Base-by-base conservation (phyloP, 352 stramenopile genomes). In the Thalassiosira livingstoniorum region DNA sequence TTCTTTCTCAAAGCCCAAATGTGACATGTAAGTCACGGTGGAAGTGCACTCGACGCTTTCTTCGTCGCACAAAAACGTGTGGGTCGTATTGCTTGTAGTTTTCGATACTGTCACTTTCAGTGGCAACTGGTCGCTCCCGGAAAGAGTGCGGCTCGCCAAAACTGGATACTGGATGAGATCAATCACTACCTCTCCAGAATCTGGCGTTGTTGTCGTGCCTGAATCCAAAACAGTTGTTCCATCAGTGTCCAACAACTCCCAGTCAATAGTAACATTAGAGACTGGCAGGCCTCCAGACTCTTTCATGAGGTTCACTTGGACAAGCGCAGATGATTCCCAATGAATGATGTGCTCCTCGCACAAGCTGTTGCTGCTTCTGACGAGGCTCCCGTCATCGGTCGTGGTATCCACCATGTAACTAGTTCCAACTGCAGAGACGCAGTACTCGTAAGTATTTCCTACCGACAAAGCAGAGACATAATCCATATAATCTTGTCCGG, bases 321-420 rank as follows among this genome's bases (percentile, higher is more conserved):
- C 67, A 39, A n/a, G 5, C 18, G 62, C 62, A 5, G 67, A 76
- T 54, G 67, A 18, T 67, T 76, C 37, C 67, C 67, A 76, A 5
- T 29, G 27, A 27, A 76, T 32, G 7, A 10, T 53, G 32, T 76
- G 67, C 5, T 23, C n/a, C 2, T 51, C 15, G 27, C 42, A 66
- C 5, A 18, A 39, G 2, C n/a, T 35, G 10, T 63, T n/a, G n/a
- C 55, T 63, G 10, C 25, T 63, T n/a, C 31, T 35, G 55, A n/a
- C 10, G 10, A 63, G 55, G 7, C 55, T 35, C 15, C 55, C 25
- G n/a, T 63, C 55, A 37, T 11, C 5, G 23, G 2, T 4, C 18
- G 27, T 57, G 47, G 47, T 37, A 5, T 64, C 4, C 31, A 18
- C 21, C 10, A 32, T 27, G 57, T 76, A 13, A 63, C 23, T 60